A percentile compares a stretch with the other conserved stretches of the same genome.
Evolutionary conservation across 2,329 filamentous ascomycete genomes (phyloP).

Genomic region (Penicillium freii): DNA sequence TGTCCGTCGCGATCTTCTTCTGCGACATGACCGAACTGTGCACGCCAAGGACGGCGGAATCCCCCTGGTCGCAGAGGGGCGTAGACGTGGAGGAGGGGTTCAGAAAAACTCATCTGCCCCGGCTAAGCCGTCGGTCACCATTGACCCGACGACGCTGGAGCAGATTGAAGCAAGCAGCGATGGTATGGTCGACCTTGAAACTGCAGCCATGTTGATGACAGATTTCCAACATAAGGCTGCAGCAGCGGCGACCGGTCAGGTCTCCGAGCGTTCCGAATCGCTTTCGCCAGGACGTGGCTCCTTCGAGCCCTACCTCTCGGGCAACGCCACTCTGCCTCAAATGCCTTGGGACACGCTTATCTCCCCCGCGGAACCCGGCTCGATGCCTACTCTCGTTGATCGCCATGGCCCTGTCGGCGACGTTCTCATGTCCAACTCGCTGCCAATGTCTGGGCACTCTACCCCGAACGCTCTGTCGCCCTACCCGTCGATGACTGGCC

Average conservation of each 20-base stretch:
- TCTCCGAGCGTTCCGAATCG: conserved; percentile 53
- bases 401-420: conserved; percentile 60
- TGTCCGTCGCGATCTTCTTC: conserved; percentile 90
- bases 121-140: conserved; percentile 72
- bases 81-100: conserved; percentile 58
- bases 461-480: conserved; percentile 74
- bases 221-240: conserved; percentile 97
- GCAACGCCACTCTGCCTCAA: conserved; percentile 77
- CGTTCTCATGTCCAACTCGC: conserved; percentile 67
- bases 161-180: conserved; percentile 90
- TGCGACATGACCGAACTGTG: conserved; percentile 96
- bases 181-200: conserved; percentile 91
- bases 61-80: conserved; percentile 89
- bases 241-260: conserved; percentile 56
- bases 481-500: conserved; percentile 65
- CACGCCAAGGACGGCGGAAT: conserved; percentile 97
- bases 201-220: conserved; percentile 96
- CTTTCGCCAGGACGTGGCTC: conserved; percentile 70
- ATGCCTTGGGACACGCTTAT: conserved; percentile 92
- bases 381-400: conserved; percentile 66
- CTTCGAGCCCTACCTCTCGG: conserved; percentile 71
- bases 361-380: conserved; percentile 60
- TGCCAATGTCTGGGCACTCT: conserved; percentile 65
- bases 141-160: conserved; percentile 83
- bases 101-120: conserved; percentile 48